Conservation (phyloP, 164 flowering plant genomes). For the Kalanchoe fedtschenkoi region DNA sequence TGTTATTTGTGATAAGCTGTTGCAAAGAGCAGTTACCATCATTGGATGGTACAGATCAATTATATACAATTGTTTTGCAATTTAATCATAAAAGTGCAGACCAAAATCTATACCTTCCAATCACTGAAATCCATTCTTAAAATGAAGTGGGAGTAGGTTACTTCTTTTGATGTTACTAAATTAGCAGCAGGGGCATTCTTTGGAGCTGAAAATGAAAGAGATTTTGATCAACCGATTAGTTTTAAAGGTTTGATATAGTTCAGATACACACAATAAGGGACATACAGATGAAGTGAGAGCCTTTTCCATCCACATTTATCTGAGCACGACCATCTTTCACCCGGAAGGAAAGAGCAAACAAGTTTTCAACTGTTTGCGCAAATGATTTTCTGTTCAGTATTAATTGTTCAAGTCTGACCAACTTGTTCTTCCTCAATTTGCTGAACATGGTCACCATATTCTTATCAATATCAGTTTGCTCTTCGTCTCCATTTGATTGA, state of each 20-base stretch:
- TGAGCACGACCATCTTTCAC: slow-evolving; percentile 86
- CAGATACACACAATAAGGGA: neutral
- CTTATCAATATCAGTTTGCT: slow-evolving; percentile 70
- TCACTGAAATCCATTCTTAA: slow-evolving; percentile 80
- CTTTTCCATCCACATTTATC: slow-evolving; percentile 38
- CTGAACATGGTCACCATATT: slow-evolving; percentile 76
- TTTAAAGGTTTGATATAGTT: neutral
- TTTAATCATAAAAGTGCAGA: too few species aligned
- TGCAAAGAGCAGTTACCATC: neutral
- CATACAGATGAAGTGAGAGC: slow-evolving; percentile 73
- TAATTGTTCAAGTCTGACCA: slow-evolving; percentile 55
- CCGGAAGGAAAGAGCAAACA: slow-evolving; percentile 81
- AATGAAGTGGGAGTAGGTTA: slow-evolving; percentile 60
- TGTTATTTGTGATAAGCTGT: neutral
- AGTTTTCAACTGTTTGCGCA: slow-evolving; percentile 82
- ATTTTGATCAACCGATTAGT: neutral
- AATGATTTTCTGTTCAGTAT: slow-evolving; percentile 61
- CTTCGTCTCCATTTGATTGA: slow-evolving; percentile 29
- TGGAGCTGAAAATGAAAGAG: slow-evolving; percentile 39
- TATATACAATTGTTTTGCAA: neutral
- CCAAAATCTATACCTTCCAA: slow-evolving; percentile 69
- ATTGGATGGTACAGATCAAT: neutral
- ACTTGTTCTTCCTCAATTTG: slow-evolving; percentile 46
- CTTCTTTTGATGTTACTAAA: slow-evolving; percentile 48
- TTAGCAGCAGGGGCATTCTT: slow-evolving; percentile 72